Percentiles rank a stretch among this genome's conserved stretches.
phyloP scores from a whole-genome alignment of 176 grass and related monocot species.

The Triticum urartu region DNA sequence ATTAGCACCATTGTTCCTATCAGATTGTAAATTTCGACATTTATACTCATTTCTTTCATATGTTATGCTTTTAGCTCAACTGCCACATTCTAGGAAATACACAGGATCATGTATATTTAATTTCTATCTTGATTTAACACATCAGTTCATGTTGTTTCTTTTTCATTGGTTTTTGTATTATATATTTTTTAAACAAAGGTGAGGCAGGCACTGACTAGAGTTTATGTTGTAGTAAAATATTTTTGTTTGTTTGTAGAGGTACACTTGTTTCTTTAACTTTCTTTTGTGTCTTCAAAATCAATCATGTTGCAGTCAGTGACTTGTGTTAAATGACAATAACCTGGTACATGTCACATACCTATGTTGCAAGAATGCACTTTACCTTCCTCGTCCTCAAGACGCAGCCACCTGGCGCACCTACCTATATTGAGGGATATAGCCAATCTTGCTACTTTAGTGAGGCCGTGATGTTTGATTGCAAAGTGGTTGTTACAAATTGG shows the following conservation, averaged over 20 bases:
- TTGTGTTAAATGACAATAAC: not conserved
- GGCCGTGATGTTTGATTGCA: not conserved
- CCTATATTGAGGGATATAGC: not conserved
- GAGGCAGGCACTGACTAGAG: not conserved
- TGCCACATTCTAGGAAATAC: not conserved
- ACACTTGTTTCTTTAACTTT: not conserved
- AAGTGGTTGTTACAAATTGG: not conserved
- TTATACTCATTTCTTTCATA: not conserved
- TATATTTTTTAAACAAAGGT: not conserved
- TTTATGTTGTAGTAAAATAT: not conserved
- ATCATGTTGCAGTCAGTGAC: not conserved
- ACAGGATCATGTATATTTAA: not conserved
- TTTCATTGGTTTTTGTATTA: not conserved
- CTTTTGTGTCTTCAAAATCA: not conserved
- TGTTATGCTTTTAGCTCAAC: not conserved
- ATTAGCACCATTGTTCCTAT: not conserved
- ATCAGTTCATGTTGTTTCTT: not conserved
- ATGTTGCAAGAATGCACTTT: not conserved
- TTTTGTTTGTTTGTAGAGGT: not conserved
- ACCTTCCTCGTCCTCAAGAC: not conserved
- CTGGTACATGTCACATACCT: not conserved
- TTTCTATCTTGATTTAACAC: not conserved
- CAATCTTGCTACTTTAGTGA: not conserved
- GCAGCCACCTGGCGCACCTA: not conserved
- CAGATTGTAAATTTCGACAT: not conserved